Evolutionary conservation across 2,329 filamentous ascomycete species (phyloP).

Genomic region (Lecanicillium sp.): DNA sequence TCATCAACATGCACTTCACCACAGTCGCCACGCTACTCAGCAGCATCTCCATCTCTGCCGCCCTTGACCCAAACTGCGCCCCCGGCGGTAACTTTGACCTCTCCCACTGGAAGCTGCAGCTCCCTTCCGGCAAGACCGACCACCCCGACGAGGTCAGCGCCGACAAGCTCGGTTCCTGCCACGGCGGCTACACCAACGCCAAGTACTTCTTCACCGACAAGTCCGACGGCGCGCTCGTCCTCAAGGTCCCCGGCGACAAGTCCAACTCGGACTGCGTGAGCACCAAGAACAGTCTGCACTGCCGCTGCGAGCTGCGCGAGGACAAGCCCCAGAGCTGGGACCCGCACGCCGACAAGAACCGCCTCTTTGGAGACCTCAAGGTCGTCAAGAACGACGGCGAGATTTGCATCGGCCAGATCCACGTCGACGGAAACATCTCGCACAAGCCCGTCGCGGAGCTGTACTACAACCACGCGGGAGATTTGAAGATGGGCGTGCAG

Average conservation of each 20-base stretch:
- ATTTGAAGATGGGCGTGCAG: conserved; percentile 33
- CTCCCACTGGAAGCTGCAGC: conserved; percentile 30
- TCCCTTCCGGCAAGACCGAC: conserved; percentile 27
- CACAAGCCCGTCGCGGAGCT: conserved; percentile 35
- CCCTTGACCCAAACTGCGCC: conserved; percentile 2
- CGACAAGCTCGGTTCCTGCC: conserved; percentile 26
- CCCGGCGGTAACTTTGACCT: conserved; percentile 31
- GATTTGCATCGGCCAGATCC: conserved; percentile 34
- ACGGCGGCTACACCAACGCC: conserved; percentile 25
- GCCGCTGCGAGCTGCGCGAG: conserved; percentile 38
- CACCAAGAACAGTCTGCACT: conserved; percentile 34
- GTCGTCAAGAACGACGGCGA: conserved; percentile 29
- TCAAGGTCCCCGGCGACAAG: conserved; percentile 33
- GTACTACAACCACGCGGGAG: conserved; percentile 30
- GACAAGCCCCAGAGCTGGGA: conserved; percentile 26
- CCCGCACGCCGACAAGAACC: conserved; percentile 27
- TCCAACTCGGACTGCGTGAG: conserved; percentile 29
- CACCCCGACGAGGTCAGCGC: conserved; percentile 21
- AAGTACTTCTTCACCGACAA: conserved; percentile 31
- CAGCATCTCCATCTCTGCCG: not conserved
- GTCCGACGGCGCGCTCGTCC: conserved; percentile 29
- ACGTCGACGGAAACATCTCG: conserved; percentile 30
- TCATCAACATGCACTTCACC: conserved; percentile 1
- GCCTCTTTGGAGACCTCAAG: conserved; percentile 26
- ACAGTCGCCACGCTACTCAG: not conserved